These are phyloP conservation scores for Croton laevigatus DNA, from an alignment of 441 rosid species.

Conservation along the genomic window DNA sequence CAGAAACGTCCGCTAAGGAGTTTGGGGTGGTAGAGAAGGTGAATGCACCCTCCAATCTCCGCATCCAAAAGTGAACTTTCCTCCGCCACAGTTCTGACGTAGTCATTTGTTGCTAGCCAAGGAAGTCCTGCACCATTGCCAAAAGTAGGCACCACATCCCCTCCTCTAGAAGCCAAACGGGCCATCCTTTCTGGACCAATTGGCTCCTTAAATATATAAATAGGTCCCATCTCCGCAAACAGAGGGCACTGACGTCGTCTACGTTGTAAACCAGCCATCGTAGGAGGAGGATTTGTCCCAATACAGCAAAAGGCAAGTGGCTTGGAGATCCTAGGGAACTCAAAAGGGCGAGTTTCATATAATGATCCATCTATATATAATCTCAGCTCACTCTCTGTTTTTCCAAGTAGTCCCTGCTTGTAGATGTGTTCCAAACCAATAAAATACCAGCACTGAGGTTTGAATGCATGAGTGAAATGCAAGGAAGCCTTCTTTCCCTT, in stretches of 20 bases:
- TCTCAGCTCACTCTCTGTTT: conserved; percentile 89
- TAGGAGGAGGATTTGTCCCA: conserved; percentile 99
- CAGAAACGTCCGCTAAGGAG: conserved; percentile 92
- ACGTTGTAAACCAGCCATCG: conserved; percentile 97
- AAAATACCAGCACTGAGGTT: conserved; percentile 99
- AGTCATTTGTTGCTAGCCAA: conserved; percentile 86
- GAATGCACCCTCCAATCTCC: conserved; percentile 82
- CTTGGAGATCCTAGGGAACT: conserved; percentile 92
- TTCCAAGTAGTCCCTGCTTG: conserved; percentile 89
- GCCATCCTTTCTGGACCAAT: conserved; percentile 92
- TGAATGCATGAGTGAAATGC: conserved; percentile 98
- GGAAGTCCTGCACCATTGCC: conserved; percentile 97
- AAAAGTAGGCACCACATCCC: conserved; percentile 88
- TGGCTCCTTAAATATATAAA: conserved; percentile 96
- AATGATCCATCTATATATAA: conserved; percentile 92
- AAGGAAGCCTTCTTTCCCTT: conserved; percentile 93
- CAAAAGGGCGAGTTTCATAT: conserved; percentile 94
- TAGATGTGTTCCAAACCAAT: conserved; percentile 88
- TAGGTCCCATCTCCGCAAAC: conserved; percentile 99
- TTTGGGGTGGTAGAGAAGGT: conserved; percentile 92
- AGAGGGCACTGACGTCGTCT: conserved; percentile 98
- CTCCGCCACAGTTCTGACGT: conserved; percentile 58
- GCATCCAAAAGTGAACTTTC: conserved; percentile 87
- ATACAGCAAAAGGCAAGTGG: conserved; percentile 98
- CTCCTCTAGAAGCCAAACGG: conserved; percentile 92